phyloP scores from a whole-genome alignment of 2,329 filamentous ascomycete species.

The Aspergillus sp. region DNA sequence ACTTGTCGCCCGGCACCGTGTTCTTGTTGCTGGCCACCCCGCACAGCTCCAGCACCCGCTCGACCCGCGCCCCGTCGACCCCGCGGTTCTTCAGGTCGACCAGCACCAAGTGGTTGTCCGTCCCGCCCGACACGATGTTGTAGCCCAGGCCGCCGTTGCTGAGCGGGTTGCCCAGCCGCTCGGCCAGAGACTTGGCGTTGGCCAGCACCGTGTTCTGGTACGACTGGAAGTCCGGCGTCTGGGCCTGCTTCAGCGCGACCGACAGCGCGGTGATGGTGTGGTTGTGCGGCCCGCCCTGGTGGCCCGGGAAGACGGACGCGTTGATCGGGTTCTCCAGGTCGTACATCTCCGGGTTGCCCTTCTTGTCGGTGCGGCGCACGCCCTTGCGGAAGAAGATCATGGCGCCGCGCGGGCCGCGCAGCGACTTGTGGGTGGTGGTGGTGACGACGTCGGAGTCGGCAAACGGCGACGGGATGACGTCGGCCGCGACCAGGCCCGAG shows the following conservation, averaged over 20 bases:
- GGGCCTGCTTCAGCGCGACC: constrained; percentile 89
- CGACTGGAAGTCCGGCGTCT: constrained; percentile 77
- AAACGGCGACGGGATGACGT: constrained; percentile 90
- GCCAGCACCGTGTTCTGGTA: constrained; percentile 89
- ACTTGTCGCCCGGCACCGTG: constrained; percentile 90
- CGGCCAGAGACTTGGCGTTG: constrained; percentile 87
- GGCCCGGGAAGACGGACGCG: constrained; percentile 96
- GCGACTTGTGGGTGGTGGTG: constrained; percentile 97
- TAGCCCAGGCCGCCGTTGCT: constrained; percentile 63
- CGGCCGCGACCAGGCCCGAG: constrained; percentile 85
- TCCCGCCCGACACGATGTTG: constrained; percentile 90
- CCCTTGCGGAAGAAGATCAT: constrained; percentile 99
- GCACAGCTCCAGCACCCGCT: constrained; percentile 81
- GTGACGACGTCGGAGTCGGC: constrained; percentile 90
- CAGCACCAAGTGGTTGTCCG: constrained; percentile 95
- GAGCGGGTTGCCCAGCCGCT: constrained; percentile 61
- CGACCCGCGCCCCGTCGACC: constrained; percentile 85
- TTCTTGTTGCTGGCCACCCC: constrained; percentile 99
- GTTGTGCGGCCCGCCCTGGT: constrained; percentile 98
- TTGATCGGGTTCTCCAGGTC: constrained; percentile 96
- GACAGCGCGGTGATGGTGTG: constrained; percentile 97
- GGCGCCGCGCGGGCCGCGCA: constrained; percentile 90
- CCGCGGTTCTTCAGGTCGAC: constrained; percentile 79
- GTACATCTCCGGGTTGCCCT: constrained; percentile 80
- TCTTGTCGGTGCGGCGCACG: constrained; percentile 83